A percentile compares a stretch with the other conserved stretches of the same genome.
phyloP scores from a whole-genome alignment of 345 rosid genomes.

The Populus deltoides region DNA sequence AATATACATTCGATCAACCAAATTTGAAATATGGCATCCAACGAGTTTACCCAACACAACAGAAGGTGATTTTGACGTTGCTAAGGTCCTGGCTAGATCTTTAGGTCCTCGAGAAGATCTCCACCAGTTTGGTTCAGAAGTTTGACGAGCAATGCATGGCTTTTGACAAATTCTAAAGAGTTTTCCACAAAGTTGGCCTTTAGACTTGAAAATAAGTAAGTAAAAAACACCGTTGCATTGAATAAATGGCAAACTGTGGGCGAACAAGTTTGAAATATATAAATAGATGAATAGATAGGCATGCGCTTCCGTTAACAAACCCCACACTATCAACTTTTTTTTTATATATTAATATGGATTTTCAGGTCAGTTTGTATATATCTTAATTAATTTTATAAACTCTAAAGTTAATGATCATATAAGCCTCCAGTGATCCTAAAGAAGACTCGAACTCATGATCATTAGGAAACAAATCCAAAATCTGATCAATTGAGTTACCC shows the following conservation, averaged over 20 bases:
- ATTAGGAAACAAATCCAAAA: no score
- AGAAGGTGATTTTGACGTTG: not conserved
- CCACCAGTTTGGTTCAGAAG: not conserved
- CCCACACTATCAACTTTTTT: not conserved
- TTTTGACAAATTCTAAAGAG: not conserved
- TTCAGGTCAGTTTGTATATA: rapidly evolving
- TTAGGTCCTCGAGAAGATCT: not conserved
- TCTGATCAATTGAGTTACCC: rapidly evolving
- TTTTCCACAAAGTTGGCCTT: not conserved
- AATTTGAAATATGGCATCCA: not conserved
- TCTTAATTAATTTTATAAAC: rapidly evolving
- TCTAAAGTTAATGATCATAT: no score
- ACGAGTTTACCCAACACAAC: not conserved
- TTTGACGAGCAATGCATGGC: not conserved
- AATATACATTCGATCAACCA: not conserved
- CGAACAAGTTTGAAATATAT: not conserved
- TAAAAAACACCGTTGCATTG: not conserved
- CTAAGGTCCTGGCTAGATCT: not conserved
- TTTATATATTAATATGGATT: rapidly evolving
- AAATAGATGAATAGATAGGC: not conserved
- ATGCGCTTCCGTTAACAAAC: not conserved
- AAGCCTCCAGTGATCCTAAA: rapidly evolving
- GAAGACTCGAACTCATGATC: rapidly evolving
- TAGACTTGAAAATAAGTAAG: not conserved
- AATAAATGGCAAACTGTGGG: not conserved